Base-by-base conservation (phyloP, 352 stramenopile genomes). In the Blastocystis sp. region DNA sequence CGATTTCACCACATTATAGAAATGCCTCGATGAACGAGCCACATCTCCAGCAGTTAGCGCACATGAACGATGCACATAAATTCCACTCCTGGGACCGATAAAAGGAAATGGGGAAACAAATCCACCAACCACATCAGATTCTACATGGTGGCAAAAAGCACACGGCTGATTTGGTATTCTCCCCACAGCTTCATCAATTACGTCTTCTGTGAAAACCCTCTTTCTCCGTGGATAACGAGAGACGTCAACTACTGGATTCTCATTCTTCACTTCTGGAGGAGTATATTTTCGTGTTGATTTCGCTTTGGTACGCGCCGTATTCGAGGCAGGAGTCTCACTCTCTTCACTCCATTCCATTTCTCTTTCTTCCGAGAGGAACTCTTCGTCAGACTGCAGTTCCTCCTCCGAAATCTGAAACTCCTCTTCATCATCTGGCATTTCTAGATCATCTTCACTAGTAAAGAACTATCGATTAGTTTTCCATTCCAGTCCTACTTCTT, bases 301-400 rank as follows among this genome's bases (percentile, higher is more conserved):
- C 39, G 56, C 1, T 66, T 20, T 18, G 18, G 3, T 41, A 68
- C 4, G 13, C 24, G 16, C 53, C 55, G n/a, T 63, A 56, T 26
- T 50, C n/a, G n/a, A 34, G n/a, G 24, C 9, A n/a, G 62, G 39
- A 45, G 87, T 59, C 68, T 91, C 81, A 20, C 20, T 41, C 55
- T 88, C 76, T 39, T 90, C 73, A 43, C 90, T 18, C 54, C 64
- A 18, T 91, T 78, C 43, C 43, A 66, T 5, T 45, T 78, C 62
- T 41, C 59, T 55, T 30, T 85, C 73, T 47, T 68, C 53, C 9
- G 45, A 24, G 16, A 45, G 16, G 9, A 53, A 20, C 26, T 68
- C 54, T 24, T 68, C 73, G 37, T 81, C 69, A n/a, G 79, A 68
- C 20, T 70, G 37, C 55, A 66, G 26, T 34, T 81, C 47, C 24